These are phyloP conservation scores for Lyophyllum decastes DNA, from an alignment of 768 basidiomycete genomes.

Conservation along the genomic window DNA sequence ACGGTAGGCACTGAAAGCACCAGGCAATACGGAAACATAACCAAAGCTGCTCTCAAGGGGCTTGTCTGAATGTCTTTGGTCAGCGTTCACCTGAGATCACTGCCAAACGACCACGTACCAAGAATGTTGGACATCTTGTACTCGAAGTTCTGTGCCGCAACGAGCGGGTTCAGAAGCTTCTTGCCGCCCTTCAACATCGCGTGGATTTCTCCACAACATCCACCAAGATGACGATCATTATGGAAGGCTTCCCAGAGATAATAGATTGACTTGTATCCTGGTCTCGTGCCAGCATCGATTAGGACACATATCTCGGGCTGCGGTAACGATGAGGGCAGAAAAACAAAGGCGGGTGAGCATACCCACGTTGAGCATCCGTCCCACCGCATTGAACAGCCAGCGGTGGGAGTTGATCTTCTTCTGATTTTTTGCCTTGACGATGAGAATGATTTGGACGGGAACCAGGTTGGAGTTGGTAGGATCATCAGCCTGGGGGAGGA, in stretches of 20 bases:
- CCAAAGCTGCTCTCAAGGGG: constrained; percentile 95
- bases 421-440: constrained; percentile 93
- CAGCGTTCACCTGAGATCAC: not conserved
- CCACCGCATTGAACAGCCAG: constrained; percentile 95
- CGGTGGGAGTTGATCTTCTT: constrained; percentile 97
- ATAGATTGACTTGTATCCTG: constrained; percentile 93
- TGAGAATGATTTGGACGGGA: constrained; percentile 88
- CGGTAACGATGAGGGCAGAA: not conserved
- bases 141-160: constrained; percentile 96
- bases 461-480: constrained; percentile 92
- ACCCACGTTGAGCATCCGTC: constrained; percentile 65
- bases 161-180: constrained; percentile 89
- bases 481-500: constrained; percentile 87
- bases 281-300: constrained; percentile 95
- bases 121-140: constrained; percentile 99
- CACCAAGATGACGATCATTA: constrained; percentile 75
- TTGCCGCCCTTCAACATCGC: constrained; percentile 95
- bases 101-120: constrained; percentile 38
- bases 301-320: constrained; percentile 92
- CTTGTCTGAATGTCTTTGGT: constrained; percentile 56
- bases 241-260: constrained; percentile 94
- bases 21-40: constrained; percentile 92
- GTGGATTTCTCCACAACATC: constrained; percentile 91
- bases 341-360: constrained; percentile 2
- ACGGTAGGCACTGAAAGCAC: constrained; percentile 95